Percentiles rank a stretch among this genome's conserved stretches.
phyloP scores from a whole-genome alignment of 257 asterid genomes.

The Penstemon newberryi region DNA sequence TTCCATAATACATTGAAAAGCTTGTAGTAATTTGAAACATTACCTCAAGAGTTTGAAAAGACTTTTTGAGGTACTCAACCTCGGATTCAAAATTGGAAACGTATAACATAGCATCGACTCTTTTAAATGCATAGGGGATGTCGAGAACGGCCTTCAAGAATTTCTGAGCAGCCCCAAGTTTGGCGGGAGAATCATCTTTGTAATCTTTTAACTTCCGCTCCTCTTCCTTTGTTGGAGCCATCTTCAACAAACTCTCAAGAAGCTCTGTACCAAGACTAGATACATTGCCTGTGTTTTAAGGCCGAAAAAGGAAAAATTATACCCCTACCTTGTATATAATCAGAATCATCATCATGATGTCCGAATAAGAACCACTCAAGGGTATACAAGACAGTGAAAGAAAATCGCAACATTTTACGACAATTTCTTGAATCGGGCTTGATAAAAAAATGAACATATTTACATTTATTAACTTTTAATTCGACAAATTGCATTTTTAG shows the following conservation, averaged over 20 bases:
- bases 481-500: too few relatives aligned
- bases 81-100: conserved; percentile 76
- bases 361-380: conserved; percentile 2
- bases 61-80: conserved; percentile 78
- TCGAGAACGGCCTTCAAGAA: conserved; percentile 80
- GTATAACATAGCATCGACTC: conserved; percentile 85
- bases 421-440: neutral
- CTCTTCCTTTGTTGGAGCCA: conserved; percentile 95
- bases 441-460: conserved; percentile 5
- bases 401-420: neutral
- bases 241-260: conserved; percentile 86
- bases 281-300: conserved; percentile 61
- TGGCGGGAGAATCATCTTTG: conserved; percentile 66
- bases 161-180: conserved; percentile 87
- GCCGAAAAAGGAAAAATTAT: conserved; percentile 15
- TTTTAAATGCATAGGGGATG: conserved; percentile 81
- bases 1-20: conserved; percentile 4
- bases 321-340: neutral
- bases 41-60: conserved; percentile 94
- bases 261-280: conserved; percentile 81
- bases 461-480: neutral
- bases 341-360: neutral
- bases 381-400: neutral
- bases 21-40: conserved; percentile 25
- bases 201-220: conserved; percentile 77